phyloP scores from a whole-genome alignment of 805 yeast species.

The Hanseniaspora occidentalis region DNA sequence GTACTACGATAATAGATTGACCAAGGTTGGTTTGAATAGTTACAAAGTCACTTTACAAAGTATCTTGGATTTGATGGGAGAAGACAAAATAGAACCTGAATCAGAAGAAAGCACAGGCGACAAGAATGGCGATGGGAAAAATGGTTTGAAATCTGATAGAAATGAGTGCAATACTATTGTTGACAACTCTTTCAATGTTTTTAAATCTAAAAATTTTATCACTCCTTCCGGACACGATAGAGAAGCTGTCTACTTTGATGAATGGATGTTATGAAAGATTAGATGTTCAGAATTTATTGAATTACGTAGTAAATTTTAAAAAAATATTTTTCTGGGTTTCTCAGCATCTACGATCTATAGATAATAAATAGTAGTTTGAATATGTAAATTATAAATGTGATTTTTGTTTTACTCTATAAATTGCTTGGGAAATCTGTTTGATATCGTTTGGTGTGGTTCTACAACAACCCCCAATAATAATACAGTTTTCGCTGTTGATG shows the following conservation, averaged over 20 bases:
- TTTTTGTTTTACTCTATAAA: slow-evolving; percentile 1
- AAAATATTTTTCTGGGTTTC: no score
- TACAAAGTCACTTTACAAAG: slow-evolving; percentile 80
- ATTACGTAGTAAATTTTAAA: no score
- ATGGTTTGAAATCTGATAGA: no score
- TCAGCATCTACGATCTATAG: slow-evolving; percentile 2
- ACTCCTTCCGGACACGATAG: slow-evolving; percentile 27
- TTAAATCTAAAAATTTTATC: slow-evolving; percentile 30
- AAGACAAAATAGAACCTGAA: slow-evolving; percentile 4
- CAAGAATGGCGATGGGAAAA: not conserved
- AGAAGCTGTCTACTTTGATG: slow-evolving; percentile 36
- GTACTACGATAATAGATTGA: slow-evolving; percentile 76
- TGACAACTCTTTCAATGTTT: slow-evolving; percentile 24
- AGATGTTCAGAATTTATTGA: no score
- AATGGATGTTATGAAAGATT: slow-evolving; percentile 26
- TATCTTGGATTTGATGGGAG: slow-evolving; percentile 46
- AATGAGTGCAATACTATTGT: slow-evolving; percentile 6
- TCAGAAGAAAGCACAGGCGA: slow-evolving; percentile 11
- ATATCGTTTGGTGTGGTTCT: slow-evolving; percentile 44
- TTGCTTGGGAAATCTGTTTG: slow-evolving; percentile 7
- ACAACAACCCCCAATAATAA: slow-evolving; percentile 66
- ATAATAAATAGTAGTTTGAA: not conserved
- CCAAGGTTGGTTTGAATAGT: slow-evolving; percentile 44
- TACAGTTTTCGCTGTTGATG: slow-evolving; percentile 26
- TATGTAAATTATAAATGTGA: not conserved